Evolutionary conservation across 2,329 filamentous ascomycete species (phyloP).

Genomic region (Elsinoe ampelina): DNA sequence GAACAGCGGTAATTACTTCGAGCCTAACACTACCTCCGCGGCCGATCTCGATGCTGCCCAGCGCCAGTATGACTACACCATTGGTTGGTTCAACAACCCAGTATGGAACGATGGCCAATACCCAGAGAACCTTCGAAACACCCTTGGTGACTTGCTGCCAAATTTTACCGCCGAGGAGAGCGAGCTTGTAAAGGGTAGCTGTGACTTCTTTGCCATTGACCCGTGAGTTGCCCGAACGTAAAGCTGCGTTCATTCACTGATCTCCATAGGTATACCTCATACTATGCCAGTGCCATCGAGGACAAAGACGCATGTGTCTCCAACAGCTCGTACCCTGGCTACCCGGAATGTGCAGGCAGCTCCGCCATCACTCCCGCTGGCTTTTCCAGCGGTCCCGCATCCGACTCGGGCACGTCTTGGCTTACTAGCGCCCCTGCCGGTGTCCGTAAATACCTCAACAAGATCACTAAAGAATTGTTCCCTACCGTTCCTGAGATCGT

Average conservation of each 20-base stretch:
- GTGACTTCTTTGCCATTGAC: constrained; percentile 30
- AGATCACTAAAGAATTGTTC: constrained; percentile 32
- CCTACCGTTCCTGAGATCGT: constrained; percentile 34
- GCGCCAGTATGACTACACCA: constrained; percentile 28
- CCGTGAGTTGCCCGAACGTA: constrained; percentile 12
- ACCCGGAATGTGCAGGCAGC: constrained; percentile 33
- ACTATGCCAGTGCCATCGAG: constrained; percentile 21
- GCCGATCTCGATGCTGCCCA: constrained; percentile 25
- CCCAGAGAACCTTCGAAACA: constrained; percentile 29
- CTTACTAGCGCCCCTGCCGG: constrained; percentile 29
- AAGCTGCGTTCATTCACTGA: background rate
- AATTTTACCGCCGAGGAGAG: constrained; percentile 28
- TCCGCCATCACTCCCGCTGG: constrained; percentile 28
- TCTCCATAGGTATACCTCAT: constrained; percentile 22
- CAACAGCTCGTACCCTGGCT: constrained; percentile 33
- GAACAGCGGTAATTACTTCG: constrained; percentile 29
- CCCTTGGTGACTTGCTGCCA: constrained; percentile 26
- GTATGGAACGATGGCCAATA: constrained; percentile 38
- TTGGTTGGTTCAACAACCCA: constrained; percentile 35
- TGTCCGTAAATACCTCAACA: constrained; percentile 27
- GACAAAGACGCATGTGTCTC: constrained; percentile 31
- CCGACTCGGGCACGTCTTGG: constrained; percentile 28
- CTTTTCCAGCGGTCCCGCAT: constrained; percentile 37
- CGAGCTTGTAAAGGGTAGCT: constrained; percentile 24
- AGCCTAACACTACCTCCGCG: constrained; percentile 26